A percentile compares a stretch with the other conserved stretches of the same genome.
These are phyloP conservation scores for Pyrrhoderma noxium DNA, from an alignment of 1,284 basidiomycete species.

Conservation along the genomic window DNA sequence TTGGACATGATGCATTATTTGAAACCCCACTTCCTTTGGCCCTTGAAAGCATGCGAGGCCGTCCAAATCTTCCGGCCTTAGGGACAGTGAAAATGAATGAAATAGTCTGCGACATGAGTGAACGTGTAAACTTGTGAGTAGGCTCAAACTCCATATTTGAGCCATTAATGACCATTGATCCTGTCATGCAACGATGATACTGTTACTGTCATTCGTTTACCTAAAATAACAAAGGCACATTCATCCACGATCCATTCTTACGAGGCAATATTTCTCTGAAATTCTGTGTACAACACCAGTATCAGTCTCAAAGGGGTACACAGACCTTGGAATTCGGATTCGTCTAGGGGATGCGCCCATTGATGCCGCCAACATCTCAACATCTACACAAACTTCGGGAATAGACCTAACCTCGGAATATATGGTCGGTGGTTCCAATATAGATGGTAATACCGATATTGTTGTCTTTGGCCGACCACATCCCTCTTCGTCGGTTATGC, in stretches of 20 bases:
- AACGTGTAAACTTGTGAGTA: constrained; percentile 56
- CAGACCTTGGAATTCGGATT: constrained; percentile 51
- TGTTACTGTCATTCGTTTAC: no score
- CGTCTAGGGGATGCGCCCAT: constrained; percentile 50
- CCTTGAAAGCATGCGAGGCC: constrained; percentile 73
- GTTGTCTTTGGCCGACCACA: constrained; percentile 54
- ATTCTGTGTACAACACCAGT: constrained; percentile 50
- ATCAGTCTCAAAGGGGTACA: constrained; percentile 30
- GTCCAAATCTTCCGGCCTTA: constrained; percentile 53
- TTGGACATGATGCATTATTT: constrained; percentile 33
- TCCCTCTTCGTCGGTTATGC: constrained; percentile 29
- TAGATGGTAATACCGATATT: constrained; percentile 50
- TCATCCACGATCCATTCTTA: constrained; percentile 56
- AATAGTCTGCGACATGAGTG: constrained; percentile 52
- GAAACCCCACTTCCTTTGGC: constrained; percentile 64
- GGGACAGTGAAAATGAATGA: constrained; percentile 46
- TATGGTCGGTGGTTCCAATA: constrained; percentile 29
- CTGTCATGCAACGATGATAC: no score
- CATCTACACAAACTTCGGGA: no score
- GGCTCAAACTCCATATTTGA: no score
- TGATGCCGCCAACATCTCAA: no score
- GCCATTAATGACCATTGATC: no score
- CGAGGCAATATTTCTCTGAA: constrained; percentile 62
- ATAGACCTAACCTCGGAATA: no score
- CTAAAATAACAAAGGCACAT: constrained; percentile 52